phyloP scores from a whole-genome alignment of 1,284 basidiomycete species.

The Rhodotorula glutinis region DNA sequence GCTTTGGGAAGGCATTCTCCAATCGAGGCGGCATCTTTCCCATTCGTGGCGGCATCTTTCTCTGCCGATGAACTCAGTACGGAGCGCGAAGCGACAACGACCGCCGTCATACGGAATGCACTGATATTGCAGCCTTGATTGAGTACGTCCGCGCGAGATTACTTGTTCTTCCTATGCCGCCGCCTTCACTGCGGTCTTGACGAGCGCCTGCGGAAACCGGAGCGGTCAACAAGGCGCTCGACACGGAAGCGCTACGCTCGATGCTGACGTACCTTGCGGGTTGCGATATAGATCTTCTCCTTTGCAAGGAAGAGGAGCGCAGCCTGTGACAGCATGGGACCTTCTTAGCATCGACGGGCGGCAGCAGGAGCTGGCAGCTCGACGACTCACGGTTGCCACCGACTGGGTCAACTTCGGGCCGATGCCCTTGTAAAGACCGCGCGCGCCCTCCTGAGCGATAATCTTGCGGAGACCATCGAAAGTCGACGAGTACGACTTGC shows the following conservation, averaged over 20 bases:
- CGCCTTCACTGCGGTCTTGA: conserved; percentile 6
- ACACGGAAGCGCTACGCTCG: neutral
- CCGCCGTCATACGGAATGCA: too few relatives aligned
- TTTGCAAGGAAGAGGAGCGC: conserved; percentile 44
- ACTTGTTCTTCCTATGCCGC: neutral
- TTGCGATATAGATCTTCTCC: conserved; percentile 39
- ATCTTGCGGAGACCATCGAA: conserved; percentile 60
- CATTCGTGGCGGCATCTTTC: too few relatives aligned
- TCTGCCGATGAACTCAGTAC: too few relatives aligned
- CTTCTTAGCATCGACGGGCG: neutral
- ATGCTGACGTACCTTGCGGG: conserved; percentile 20
- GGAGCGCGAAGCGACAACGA: too few relatives aligned
- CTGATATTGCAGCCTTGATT: too few relatives aligned
- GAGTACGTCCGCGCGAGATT: too few relatives aligned
- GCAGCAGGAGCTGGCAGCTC: too few relatives aligned
- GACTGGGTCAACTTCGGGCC: conserved; percentile 82
- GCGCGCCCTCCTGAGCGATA: conserved; percentile 64
- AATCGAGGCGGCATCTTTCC: too few relatives aligned
- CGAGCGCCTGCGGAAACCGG: neutral
- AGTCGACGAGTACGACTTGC: conserved; percentile 66
- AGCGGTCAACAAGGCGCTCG: neutral
- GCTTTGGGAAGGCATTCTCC: too few relatives aligned
- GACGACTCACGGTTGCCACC: conserved; percentile 55
- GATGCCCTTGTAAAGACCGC: conserved; percentile 80
- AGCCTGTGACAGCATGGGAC: conserved; percentile 10